A percentile compares a stretch with the other conserved stretches of the same genome.
Evolutionary conservation across 352 stramenopile species (phyloP).

Genomic region (Globisporangium megalacanthum): DNA sequence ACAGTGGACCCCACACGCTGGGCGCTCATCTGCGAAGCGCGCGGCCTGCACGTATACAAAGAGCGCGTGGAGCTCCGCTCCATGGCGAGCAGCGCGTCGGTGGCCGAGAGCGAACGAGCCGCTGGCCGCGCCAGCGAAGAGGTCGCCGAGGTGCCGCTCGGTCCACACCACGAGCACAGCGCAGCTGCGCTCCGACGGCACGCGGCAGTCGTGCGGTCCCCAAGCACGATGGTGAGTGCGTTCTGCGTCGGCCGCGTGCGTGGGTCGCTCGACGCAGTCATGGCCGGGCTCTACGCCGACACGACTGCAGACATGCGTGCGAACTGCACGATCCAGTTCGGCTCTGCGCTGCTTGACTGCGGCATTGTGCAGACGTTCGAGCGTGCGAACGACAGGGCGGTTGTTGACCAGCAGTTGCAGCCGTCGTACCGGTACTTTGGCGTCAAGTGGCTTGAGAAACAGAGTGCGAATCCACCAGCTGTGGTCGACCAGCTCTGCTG

Average conservation of each 20-base stretch:
- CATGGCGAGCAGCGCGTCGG: constrained; percentile 7
- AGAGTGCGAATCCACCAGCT: constrained; percentile 14
- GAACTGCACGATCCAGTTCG: constrained; percentile 50
- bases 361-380: constrained; percentile 46
- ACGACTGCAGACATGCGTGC: constrained; percentile 26
- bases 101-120: not conserved
- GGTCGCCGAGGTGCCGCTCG: constrained; percentile 8
- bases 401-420: not conserved
- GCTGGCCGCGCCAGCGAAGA: constrained; percentile 4
- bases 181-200: not conserved
- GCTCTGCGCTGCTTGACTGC: constrained; percentile 29
- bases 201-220: constrained; percentile 15
- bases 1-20: constrained; percentile 34
- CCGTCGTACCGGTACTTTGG: constrained; percentile 46
- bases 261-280: constrained; percentile 42
- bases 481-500: constrained; percentile 51
- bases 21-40: constrained; percentile 31
- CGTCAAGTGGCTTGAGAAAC: constrained; percentile 55
- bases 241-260: constrained; percentile 43
- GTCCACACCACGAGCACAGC: too few relatives aligned
- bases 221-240: constrained; percentile 40
- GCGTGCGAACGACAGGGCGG: constrained; percentile 8
- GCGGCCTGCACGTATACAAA: constrained; percentile 48
- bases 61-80: constrained; percentile 32
- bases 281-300: constrained; percentile 47